phyloP scores from a whole-genome alignment of 371 early-diverging fungal genomes.

The Actinomucor elegans region DNA sequence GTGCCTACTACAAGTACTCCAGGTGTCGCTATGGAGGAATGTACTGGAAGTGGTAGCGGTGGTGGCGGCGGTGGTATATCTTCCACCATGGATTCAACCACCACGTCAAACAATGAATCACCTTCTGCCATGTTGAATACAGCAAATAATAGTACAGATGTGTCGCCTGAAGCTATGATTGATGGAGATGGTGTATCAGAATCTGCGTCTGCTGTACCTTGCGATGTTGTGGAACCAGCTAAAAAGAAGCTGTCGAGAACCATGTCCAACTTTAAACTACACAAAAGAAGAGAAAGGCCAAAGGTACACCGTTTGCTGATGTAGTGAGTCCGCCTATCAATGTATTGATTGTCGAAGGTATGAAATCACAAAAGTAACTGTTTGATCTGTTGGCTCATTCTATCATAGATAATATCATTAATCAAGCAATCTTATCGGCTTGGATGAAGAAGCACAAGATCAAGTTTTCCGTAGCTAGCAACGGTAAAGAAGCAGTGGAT shows the following conservation, averaged over 20 bases:
- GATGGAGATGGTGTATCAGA: too few relatives aligned
- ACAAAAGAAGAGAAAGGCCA: slow-evolving; percentile 22
- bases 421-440: slow-evolving; percentile 63
- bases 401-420: slow-evolving; percentile 63
- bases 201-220: too few relatives aligned
- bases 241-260: slow-evolving; percentile 8
- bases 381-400: neutral
- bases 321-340: slow-evolving; percentile 56
- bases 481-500: slow-evolving; percentile 71
- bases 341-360: slow-evolving; percentile 76
- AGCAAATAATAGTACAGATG: neutral
- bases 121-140: neutral
- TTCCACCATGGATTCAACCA: neutral
- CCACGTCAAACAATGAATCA: neutral
- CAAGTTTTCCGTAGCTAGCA: slow-evolving; percentile 59
- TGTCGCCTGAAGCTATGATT: too few relatives aligned
- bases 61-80: neutral
- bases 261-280: slow-evolving; percentile 13
- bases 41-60: neutral
- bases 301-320: slow-evolving; percentile 19
- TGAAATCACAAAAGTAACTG: neutral
- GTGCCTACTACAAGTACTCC: neutral
- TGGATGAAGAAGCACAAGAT: slow-evolving; percentile 71
- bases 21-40: neutral
- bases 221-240: neutral